A percentile compares a stretch with the other conserved stretches of the same genome.
These are phyloP conservation scores for Martensiomyces pterosporus DNA, from an alignment of 192 early-diverging fungal species.

Conservation along the genomic window DNA sequence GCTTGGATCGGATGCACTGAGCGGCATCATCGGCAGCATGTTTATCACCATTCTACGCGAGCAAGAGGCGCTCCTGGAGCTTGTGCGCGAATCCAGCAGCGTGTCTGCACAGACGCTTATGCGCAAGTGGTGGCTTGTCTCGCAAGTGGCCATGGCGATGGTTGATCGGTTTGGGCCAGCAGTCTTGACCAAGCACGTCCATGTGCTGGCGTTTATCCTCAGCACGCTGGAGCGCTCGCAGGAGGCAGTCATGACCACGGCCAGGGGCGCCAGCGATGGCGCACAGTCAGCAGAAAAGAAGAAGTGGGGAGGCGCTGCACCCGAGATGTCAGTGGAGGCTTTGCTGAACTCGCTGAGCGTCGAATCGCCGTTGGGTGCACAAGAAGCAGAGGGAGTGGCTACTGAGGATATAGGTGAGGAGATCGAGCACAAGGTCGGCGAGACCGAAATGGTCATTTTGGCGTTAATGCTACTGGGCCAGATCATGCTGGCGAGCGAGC, in stretches of 20 bases:
- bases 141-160: constrained; percentile 53
- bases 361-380: neutral
- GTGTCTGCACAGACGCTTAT: constrained; percentile 1
- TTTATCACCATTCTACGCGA: constrained; percentile 74
- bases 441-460: constrained; percentile 54
- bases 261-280: neutral
- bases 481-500: constrained; percentile 56
- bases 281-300: constrained; percentile 6
- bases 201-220: constrained; percentile 69
- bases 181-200: constrained; percentile 67
- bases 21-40: constrained; percentile 61
- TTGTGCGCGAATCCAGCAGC: constrained; percentile 22
- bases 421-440: constrained; percentile 46
- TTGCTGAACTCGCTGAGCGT: constrained; percentile 13
- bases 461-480: constrained; percentile 62
- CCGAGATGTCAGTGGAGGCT: constrained; percentile 11
- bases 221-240: constrained; percentile 58
- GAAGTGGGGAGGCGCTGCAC: constrained; percentile 19
- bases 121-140: constrained; percentile 44
- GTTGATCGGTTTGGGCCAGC: constrained; percentile 68
- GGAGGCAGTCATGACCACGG: neutral
- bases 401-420: constrained; percentile 13
- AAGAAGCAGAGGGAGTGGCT: constrained; percentile 8
- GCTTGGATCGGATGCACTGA: constrained; percentile 52
- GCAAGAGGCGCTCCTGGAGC: constrained; percentile 53